Base-by-base conservation (phyloP, 495 filamentous ascomycete genomes). In the Pyrenopolyporus hunteri region DNA sequence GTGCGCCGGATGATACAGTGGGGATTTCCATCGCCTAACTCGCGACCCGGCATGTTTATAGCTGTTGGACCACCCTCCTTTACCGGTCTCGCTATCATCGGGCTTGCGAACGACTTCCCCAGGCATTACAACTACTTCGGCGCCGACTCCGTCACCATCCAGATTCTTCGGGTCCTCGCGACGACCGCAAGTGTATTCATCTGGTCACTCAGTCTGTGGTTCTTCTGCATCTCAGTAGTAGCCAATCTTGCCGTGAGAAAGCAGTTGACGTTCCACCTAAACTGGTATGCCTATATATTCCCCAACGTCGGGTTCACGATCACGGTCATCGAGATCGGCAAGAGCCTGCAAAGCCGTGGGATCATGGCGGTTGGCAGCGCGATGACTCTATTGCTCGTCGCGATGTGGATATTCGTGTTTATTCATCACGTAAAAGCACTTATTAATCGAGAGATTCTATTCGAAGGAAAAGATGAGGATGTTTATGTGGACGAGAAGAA, bases 171-270 rank as follows among this genome's bases (percentile, higher is more conserved):
- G 4, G 52, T 70, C 19, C 57, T 70, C 6, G 68, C 68, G n/a
- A 68, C 68, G 1, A 70, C 75, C 0, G 54, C 75, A 0, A 86
- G 78, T 1, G 80, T 87, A 3, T 89, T 89, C 53, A 75, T 92
- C 2, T 92, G 88, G 88, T 80, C 82, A 0, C 71, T 91, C 9
- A 83, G 81, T 32, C 78, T 90, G 28, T 91, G 87, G 87, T 90
- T 90, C 76, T 90, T 90, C 68, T 76, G 74, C 28, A 76, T 87
- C 3, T 83, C 85, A 0, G 59, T 79, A 6, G 70, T 85, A 16
- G 82, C 81, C 1, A 80, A 83, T 6, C 60, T 88, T 16, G 70
- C 70, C 6, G 76, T 80, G 3, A 74, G 80, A 39, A 78, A 77
- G 14, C 76, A 86, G n/a, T 76, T 80, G 40, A 70, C 46, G 48